Conservation (phyloP, 495 filamentous ascomycete species). For the Lasiosphaeria ovina region DNA sequence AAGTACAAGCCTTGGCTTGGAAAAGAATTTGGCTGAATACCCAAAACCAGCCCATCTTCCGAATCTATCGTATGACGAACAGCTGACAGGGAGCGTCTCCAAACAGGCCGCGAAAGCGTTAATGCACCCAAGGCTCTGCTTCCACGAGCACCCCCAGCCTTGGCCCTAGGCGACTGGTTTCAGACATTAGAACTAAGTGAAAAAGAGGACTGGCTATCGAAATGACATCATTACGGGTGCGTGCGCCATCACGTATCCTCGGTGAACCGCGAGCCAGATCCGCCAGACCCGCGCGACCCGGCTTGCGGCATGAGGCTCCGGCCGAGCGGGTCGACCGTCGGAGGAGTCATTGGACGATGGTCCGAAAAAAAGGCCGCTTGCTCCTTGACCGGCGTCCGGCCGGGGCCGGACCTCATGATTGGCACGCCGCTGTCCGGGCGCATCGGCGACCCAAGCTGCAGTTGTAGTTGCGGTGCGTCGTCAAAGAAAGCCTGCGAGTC, state of each 20-base stretch:
- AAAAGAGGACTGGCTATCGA: not conserved
- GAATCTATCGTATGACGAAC: not conserved
- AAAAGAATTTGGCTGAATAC: not conserved
- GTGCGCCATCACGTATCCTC: conserved; percentile 46
- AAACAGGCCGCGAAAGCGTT: conserved; percentile 9
- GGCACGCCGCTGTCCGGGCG: conserved; percentile 46
- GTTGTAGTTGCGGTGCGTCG: conserved; percentile 21
- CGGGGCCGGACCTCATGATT: conserved; percentile 44
- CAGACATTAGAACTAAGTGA: conserved; percentile 31
- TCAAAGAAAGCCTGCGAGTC: conserved; percentile 48
- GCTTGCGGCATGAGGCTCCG: conserved; percentile 46
- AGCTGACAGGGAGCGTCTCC: conserved; percentile 13
- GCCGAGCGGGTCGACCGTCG: conserved; percentile 39
- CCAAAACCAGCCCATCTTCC: conserved; percentile 3
- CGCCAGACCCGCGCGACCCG: conserved; percentile 46
- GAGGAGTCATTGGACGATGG: conserved; percentile 25
- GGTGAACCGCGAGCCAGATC: conserved; percentile 48
- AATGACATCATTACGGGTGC: conserved; percentile 5
- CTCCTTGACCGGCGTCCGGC: conserved; percentile 43
- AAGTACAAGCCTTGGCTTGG: not conserved
- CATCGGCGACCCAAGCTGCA: conserved; percentile 48
- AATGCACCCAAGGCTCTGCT: conserved; percentile 10
- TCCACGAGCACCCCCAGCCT: conserved; percentile 7
- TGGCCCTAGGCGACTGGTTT: conserved; percentile 12
- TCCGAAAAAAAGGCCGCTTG: conserved; percentile 37